Evolutionary conservation across 2,329 filamentous ascomycete genomes (phyloP).

Genomic region (Penicillium sp.): DNA sequence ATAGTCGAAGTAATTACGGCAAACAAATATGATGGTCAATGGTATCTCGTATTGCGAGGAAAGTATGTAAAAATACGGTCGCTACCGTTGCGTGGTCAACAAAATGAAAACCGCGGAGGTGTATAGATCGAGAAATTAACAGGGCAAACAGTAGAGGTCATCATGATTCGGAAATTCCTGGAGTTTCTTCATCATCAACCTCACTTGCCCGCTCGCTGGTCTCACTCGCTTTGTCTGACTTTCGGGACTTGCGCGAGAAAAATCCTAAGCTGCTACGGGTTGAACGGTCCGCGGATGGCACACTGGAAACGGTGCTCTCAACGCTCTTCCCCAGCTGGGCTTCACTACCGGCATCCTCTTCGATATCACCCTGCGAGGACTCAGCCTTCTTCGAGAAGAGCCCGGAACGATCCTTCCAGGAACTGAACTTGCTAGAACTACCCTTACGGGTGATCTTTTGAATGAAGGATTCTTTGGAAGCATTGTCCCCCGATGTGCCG

Average conservation of each 20-base stretch:
- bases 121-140: conserved; percentile 7
- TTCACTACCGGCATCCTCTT: conserved; percentile 39
- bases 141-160: neutral
- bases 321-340: conserved; percentile 41
- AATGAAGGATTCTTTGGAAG: conserved; percentile 47
- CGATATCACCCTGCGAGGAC: conserved; percentile 40
- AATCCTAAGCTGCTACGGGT: conserved; percentile 43
- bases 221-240: conserved; percentile 41
- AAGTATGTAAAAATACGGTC: conserved; percentile 3
- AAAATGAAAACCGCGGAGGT: conserved; percentile 7
- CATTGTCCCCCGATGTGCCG: conserved; percentile 37
- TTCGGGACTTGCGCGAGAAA: conserved; percentile 46
- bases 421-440: conserved; percentile 48
- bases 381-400: conserved; percentile 46
- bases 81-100: conserved; percentile 6
- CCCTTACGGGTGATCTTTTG: conserved; percentile 49
- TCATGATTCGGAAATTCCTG: conserved; percentile 28
- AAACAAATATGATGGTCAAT: too few relatives aligned
- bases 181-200: conserved; percentile 39
- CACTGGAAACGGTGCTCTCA: conserved; percentile 40
- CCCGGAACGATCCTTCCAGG: conserved; percentile 47
- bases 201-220: conserved; percentile 42
- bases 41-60: too few relatives aligned
- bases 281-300: conserved; percentile 40
- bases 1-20: too few relatives aligned